Percentiles rank a stretch among this genome's conserved stretches.
These are phyloP conservation scores for Metroxylon sagu DNA, from an alignment of 176 grass and related monocot genomes.

Conservation along the genomic window DNA sequence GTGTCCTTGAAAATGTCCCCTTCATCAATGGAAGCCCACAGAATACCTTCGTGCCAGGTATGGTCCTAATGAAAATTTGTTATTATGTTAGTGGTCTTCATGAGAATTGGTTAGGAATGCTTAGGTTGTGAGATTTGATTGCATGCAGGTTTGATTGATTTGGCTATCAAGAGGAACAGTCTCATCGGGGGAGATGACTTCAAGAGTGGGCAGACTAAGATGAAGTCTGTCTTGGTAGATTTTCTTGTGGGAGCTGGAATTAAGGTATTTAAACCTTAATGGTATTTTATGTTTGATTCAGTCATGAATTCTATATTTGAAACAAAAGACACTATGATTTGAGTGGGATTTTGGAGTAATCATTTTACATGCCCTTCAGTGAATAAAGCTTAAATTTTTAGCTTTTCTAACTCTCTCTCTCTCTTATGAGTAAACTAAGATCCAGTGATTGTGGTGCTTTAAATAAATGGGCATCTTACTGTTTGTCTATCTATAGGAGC, in stretches of 20 bases:
- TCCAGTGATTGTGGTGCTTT: no score
- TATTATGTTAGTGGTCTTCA: background rate
- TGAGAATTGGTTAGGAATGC: background rate
- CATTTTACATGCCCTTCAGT: no score
- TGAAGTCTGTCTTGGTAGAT: slow-evolving; percentile 94
- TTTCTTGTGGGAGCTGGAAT: slow-evolving; percentile 98
- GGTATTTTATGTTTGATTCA: background rate
- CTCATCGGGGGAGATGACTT: slow-evolving; percentile 96
- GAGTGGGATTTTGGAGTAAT: background rate
- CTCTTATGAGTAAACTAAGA: no score
- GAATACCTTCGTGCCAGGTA: slow-evolving; percentile 96
- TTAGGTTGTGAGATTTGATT: slow-evolving; percentile 6
- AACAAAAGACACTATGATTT: background rate
- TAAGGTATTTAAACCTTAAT: slow-evolving; percentile 34
- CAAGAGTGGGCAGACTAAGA: slow-evolving; percentile 98
- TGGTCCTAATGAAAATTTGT: slow-evolving; percentile 4
- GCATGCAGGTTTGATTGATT: slow-evolving; percentile 68
- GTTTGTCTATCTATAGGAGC: no score
- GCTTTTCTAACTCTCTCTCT: no score
- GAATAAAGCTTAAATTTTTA: no score
- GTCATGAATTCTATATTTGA: background rate
- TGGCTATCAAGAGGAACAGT: slow-evolving; percentile 77
- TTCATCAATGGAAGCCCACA: slow-evolving; percentile 97
- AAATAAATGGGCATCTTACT: no score
- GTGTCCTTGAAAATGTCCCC: slow-evolving; percentile 70